Conservation (phyloP, 2,329 filamentous ascomycete species). For the Xylariales sp. region DNA sequence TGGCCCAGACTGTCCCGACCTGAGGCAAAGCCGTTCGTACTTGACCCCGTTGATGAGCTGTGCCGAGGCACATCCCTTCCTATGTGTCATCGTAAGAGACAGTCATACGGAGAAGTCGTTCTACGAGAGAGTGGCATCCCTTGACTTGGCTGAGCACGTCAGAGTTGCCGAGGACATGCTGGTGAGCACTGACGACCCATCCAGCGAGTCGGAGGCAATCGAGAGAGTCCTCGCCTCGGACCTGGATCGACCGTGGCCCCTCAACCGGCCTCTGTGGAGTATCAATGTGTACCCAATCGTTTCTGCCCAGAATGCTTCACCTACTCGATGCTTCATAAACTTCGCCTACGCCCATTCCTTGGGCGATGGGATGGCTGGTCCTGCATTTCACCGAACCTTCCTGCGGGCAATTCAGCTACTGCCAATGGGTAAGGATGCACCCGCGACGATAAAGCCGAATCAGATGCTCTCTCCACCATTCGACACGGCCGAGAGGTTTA, state of each 20-base stretch:
- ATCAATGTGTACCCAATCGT: conserved; percentile 29
- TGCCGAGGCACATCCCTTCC: conserved; percentile 29
- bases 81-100: conserved; percentile 29
- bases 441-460: conserved; percentile 9
- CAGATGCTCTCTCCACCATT: conserved; percentile 27
- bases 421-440: not conserved
- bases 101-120: conserved; percentile 30
- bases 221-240: conserved; percentile 20
- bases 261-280: conserved; percentile 34
- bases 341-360: conserved; percentile 39
- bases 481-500: conserved; percentile 30
- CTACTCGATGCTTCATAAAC: conserved; percentile 24
- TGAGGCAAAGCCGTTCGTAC: conserved; percentile 17
- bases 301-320: not conserved
- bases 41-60: conserved; percentile 29
- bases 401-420: conserved; percentile 17
- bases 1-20: conserved; percentile 8
- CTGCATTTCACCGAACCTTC: conserved; percentile 37
- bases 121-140: conserved; percentile 20
- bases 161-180: conserved; percentile 14
- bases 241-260: conserved; percentile 27
- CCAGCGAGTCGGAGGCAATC: conserved; percentile 11
- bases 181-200: not conserved
- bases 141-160: conserved; percentile 36
- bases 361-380: conserved; percentile 37